Evolutionary conservation across 805 yeast species (phyloP), one percentile per base, ranked within the genome.

Genomic region (Debaryomyces maramus): DNA sequence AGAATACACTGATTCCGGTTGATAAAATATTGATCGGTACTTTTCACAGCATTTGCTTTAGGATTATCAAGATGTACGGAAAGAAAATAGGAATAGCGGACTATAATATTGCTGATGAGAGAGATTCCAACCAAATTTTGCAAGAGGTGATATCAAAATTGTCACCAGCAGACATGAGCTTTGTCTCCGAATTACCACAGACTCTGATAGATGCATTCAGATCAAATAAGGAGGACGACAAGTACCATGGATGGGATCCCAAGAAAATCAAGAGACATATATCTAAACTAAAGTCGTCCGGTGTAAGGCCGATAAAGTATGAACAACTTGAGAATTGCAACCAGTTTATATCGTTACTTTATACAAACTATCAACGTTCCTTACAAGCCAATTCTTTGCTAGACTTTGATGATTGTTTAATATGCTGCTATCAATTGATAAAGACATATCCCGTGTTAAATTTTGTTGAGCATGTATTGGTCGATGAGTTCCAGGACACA

Each of bases 401-500:
- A 10, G 97, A 90, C 60, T 91, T 88, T 60, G 97, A 91, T 56
- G 97, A 89, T 55, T 70, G 93, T 38, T 65, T 93, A 21, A 53
- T 87, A 31, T 60, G 67, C 31, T 73, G 88, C 16, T 65, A 69
- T 43, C 60, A 65, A 11, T 63, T 90, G 8, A 55, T 90, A 10
- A 45, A 63, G 0, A 47, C 59, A 21, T 72, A 74, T 23, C 65
- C 75, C 0, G 74, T 79, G 19, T 61, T 81, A 19, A 66, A 67
- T 3, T 61, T 67, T 36, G 61, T 85, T 3, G 67, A 78, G 46
- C 93, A 88, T 52, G 88, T 89, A 0, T 66, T 91, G 14, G 88
- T 93, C 5, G 99, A 91, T 63, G 99, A 91, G 61, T 91, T 89
- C 53, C 98, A 91, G 63, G 99, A 93, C 52, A 89, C 97, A 0